phyloP scores from a whole-genome alignment of 306 rosid species.

The Benincasa hispida region DNA sequence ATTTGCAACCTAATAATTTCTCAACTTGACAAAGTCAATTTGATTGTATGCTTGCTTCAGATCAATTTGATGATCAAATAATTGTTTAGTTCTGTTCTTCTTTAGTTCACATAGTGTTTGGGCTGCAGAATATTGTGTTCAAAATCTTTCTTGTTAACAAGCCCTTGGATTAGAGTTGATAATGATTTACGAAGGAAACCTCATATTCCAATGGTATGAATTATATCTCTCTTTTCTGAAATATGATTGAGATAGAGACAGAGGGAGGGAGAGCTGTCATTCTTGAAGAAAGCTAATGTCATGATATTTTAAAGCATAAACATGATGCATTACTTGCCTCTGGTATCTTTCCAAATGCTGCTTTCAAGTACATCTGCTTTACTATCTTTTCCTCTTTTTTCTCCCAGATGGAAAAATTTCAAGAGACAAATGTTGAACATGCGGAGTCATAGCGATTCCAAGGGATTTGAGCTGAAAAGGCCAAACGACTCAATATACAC shows the following conservation, averaged over 20 bases:
- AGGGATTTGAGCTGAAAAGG: slow-evolving; percentile 83
- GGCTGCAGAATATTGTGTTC: not conserved
- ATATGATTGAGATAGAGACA: not conserved
- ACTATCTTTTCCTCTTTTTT: slow-evolving; percentile 8
- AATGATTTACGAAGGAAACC: not conserved
- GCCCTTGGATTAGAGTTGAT: not conserved
- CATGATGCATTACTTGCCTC: not conserved
- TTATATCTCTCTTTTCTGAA: not conserved
- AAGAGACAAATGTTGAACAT: slow-evolving; percentile 74
- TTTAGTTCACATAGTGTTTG: not conserved
- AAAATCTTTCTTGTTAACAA: not conserved
- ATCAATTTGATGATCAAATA: not conserved
- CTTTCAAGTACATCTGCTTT: not conserved
- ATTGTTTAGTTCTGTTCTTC: not conserved
- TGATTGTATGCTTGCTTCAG: not conserved
- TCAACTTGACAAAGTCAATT: not conserved
- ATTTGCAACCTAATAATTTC: not conserved
- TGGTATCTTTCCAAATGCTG: not conserved
- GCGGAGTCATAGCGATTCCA: slow-evolving; percentile 83
- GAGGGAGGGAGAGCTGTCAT: not conserved
- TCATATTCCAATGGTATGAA: not conserved
- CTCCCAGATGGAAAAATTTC: slow-evolving; percentile 76
- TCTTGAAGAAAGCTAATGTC: not conserved
- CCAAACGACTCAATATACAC: slow-evolving; percentile 84
- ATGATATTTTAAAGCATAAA: not conserved